Evolutionary conservation across 1,139 yeast species (phyloP).

Genomic region (Geotrichum restrictum): DNA sequence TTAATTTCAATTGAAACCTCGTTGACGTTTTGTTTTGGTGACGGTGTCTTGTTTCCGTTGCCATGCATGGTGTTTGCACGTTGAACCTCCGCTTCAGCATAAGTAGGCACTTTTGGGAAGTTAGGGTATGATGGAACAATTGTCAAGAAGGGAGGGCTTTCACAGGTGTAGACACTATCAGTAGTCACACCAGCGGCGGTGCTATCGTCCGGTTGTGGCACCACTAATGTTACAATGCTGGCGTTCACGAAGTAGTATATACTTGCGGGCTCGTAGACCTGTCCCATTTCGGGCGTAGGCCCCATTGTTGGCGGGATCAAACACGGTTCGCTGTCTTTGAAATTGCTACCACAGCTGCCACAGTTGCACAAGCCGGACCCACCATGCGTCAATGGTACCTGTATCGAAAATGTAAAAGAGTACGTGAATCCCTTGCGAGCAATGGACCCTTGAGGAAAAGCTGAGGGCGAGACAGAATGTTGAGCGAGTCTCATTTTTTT

Average conservation of each 20-base stretch:
- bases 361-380: no score
- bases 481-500: conserved; percentile 1
- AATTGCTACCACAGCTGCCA: no score
- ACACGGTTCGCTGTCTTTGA: no score
- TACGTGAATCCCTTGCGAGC: conserved; percentile 7
- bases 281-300: neutral
- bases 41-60: no score
- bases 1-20: no score
- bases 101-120: conserved; percentile 1
- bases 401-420: conserved; percentile 11
- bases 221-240: neutral
- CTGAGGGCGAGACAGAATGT: neutral
- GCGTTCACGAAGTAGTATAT: conserved; percentile 15
- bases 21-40: no score
- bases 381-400: conserved; percentile 8
- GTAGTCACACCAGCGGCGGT: neutral
- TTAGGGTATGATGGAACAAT: conserved; percentile 9
- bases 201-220: no score
- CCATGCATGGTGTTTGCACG: no score
- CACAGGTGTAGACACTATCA: conserved; percentile 1
- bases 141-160: neutral
- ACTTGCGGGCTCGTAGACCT: conserved; percentile 1
- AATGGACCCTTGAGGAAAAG: conserved; percentile 4
- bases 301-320: conserved; percentile 13
- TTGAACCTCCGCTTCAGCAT: neutral